Conservation (phyloP, 2,329 filamentous ascomycete species). For the Ceratocystis lukuohia region DNA sequence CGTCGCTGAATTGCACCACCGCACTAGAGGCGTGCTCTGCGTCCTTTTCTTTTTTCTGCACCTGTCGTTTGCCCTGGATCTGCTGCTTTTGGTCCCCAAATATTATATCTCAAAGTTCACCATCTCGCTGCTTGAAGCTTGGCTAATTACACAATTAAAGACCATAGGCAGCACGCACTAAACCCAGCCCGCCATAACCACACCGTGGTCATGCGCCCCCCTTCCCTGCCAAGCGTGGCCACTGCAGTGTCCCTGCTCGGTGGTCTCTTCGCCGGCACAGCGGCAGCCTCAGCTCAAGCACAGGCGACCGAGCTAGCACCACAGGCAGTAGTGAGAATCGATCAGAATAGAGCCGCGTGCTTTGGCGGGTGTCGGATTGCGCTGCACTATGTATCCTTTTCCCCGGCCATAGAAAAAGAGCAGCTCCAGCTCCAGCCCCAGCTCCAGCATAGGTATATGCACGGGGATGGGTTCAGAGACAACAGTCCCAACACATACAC, state of each 20-base stretch:
- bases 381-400: constrained; percentile 13
- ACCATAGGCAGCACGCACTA: not conserved
- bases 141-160: not conserved
- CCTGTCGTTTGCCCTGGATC: not conserved
- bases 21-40: not conserved
- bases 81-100: not conserved
- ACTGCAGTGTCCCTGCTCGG: not conserved
- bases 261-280: not conserved
- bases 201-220: not conserved
- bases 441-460: not conserved
- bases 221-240: not conserved
- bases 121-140: not conserved
- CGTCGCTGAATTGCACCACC: not conserved
- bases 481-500: not conserved
- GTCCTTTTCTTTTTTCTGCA: not conserved
- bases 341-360: constrained; percentile 1
- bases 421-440: not conserved
- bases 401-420: not conserved
- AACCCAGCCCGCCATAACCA: not conserved
- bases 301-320: not conserved
- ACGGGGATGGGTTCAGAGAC: not conserved
- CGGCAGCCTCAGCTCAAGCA: constrained; percentile 1
- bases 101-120: not conserved
- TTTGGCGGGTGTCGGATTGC: constrained; percentile 12
- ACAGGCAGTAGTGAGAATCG: not conserved